These are phyloP conservation scores for Catunica adiposa DNA, from an alignment of 2,329 filamentous ascomycete species.

Conservation along the genomic window DNA sequence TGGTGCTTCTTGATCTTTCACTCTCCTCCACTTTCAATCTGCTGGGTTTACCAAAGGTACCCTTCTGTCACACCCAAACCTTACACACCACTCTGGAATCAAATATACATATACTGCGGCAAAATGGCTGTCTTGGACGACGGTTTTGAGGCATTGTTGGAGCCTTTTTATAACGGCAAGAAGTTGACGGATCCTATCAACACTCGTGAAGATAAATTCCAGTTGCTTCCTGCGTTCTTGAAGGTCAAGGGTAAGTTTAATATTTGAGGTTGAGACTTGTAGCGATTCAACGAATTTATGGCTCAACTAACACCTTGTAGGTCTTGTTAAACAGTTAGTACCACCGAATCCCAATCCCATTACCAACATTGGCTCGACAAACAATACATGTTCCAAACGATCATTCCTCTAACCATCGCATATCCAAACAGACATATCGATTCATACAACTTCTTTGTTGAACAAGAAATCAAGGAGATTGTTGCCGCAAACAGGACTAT, in stretches of 20 bases:
- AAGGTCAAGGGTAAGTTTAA: slow-evolving; percentile 63
- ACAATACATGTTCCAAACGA: neutral
- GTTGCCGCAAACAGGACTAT: slow-evolving; percentile 80
- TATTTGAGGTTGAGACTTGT: neutral
- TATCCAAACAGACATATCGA: slow-evolving; percentile 53
- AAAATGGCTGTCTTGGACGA: slow-evolving; percentile 43
- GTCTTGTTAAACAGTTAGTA: slow-evolving; percentile 15
- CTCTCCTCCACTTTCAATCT: neutral
- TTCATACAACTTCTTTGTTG: slow-evolving; percentile 96
- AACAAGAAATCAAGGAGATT: slow-evolving; percentile 93
- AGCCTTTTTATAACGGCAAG: slow-evolving; percentile 53
- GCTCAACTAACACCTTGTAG: slow-evolving; percentile 1
- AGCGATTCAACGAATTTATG: neutral
- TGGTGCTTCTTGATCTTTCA: neutral
- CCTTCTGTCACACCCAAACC: neutral
- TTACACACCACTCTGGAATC: neutral
- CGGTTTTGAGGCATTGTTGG: slow-evolving; percentile 48
- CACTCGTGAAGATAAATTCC: slow-evolving; percentile 77
- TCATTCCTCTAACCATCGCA: neutral
- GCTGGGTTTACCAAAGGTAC: neutral
- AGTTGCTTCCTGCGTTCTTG: slow-evolving; percentile 87
- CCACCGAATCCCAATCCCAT: slow-evolving; percentile 11
- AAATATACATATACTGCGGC: neutral
- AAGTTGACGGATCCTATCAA: slow-evolving; percentile 48
- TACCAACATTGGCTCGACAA: neutral